Evolutionary conservation across 768 basidiomycete species (phyloP), one percentile per base, ranked within the genome.

Genomic region (Lactifluus hygrophoroides): DNA sequence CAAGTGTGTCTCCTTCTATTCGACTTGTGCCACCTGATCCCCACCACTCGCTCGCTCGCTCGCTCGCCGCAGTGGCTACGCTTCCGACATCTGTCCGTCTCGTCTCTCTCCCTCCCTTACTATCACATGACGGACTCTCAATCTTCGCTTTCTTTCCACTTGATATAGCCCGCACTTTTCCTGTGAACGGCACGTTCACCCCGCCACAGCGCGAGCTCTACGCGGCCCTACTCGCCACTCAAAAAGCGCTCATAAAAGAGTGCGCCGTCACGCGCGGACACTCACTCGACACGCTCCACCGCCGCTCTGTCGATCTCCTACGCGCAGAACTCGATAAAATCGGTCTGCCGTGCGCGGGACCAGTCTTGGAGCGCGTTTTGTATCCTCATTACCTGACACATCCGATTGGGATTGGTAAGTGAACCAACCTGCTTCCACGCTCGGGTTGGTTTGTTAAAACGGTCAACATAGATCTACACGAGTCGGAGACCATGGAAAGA

Each of bases 321-420:
- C 76, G 80, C 46, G 67, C 71, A 51, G 94, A 95, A 70, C 75
- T 98, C 47, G 80, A 79, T 58, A 86, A 90, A 65, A 78, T 93
- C 42, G 89, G 90, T 0, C 75, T 76, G 11, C 74, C 74, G 10
- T 53, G 63, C 9, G 64, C 72, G 14, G 66, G 71, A 1, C 84
- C 85, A 25, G 75, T 89, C 54, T 77, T 94, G 45, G 80, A 89
- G 62, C 72, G 85, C 27, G 65, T 74, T 30, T 70, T 99, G 65
- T 99, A 97, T 68, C 96, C 96, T 1, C 96, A 99, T 74, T 92
- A 84, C 62, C 70, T 99, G 47, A 83, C 89, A 27, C 96, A 99
- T 73, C 88, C 90, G 7, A 85, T 98, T 37, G 96, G 96, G 6
- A 85, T 96, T 50, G 88, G 89, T 86, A 48, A 50, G 82, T 40